Base-by-base conservation (phyloP, 495 filamentous ascomycete species). In the Aspergillus sparsus region DNA sequence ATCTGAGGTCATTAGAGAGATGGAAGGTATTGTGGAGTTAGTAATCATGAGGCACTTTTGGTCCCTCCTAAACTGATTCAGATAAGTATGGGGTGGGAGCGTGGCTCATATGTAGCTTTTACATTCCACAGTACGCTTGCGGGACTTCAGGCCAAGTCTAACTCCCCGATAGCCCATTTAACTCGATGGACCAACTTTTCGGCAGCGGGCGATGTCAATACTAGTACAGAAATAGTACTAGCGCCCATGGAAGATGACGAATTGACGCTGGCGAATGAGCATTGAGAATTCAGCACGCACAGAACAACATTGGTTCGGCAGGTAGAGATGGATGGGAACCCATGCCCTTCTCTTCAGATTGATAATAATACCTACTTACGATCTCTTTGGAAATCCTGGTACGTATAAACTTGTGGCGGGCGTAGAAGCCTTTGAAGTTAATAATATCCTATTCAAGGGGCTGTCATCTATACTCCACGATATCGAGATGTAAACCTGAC, bases 211-310 rank as follows among this genome's bases (percentile, higher is more conserved):
- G 21, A 27, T 27, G 21, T 27, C 21, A 27, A 27, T 27, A 39
- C 36, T 53, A 34, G 57, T 47, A 47, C 44, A n/a, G 21, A 21
- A 16, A 10, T 47, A 18, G 44, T 47, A 31, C 41, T 59, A 59
- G 60, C 41, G 55, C 35, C 8, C n/a, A 12, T n/a, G 2, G 6
- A 18, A 37, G 74, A 74, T 75, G 74, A 77, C 71, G 74, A 77
- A 73, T 75, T 68, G 46, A 60, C 49, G 45, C 32, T 66, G 49
- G 61, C 74, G 64, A 74, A 71, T 74, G 61, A 66, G 54, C 57
- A 44, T 71, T 56, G 45, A 64, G 57, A 57, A 68, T 41, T 21
- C 8, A 12, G 34, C 68, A 67, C 52, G 52, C 49, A 41, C 37
- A 16, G 42, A 36, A 54, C 15, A 34, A 51, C 7, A 31, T 13